Evolutionary conservation across 768 basidiomycete genomes (phyloP).

Genomic region (Tylopilus felleus): DNA sequence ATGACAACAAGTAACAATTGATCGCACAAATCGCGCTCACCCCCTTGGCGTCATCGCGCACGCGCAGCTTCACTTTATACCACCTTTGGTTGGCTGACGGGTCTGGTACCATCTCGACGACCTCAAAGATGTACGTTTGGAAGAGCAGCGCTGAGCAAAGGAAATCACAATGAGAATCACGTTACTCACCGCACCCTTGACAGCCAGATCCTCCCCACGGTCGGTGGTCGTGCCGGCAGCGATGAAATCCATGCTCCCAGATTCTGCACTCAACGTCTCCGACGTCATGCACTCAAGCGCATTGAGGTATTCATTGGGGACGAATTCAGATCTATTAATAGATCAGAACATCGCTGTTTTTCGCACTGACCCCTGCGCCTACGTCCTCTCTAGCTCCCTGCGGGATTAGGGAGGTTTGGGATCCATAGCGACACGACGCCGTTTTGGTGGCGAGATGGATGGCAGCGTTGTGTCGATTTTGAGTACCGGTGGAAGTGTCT

Average conservation of each 20-base stretch:
- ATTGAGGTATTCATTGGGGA: conserved; percentile 89
- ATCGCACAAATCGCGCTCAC: conserved; percentile 89
- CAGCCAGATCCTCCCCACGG: conserved; percentile 92
- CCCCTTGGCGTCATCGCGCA: conserved; percentile 89
- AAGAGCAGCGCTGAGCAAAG: conserved; percentile 5
- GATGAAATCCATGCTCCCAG: conserved; percentile 84
- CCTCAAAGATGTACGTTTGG: conserved; percentile 94
- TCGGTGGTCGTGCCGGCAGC: conserved; percentile 93
- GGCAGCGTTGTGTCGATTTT: conserved; percentile 91
- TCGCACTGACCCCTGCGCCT: conserved; percentile 53
- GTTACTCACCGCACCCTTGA: conserved; percentile 84
- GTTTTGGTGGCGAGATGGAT: conserved; percentile 91
- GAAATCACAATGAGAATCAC: neutral
- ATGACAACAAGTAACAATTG: conserved; percentile 89
- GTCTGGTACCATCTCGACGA: conserved; percentile 85
- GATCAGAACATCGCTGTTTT: conserved; percentile 8
- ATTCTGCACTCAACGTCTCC: conserved; percentile 80
- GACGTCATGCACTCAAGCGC: conserved; percentile 79
- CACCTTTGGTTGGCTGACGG: conserved; percentile 58
- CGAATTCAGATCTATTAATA: conserved; percentile 82
- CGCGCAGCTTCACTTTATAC: conserved; percentile 77
- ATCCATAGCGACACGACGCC: conserved; percentile 97
- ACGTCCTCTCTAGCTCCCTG: conserved; percentile 35
- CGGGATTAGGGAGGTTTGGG: conserved; percentile 87
- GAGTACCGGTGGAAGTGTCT: conserved; percentile 88